phyloP scores from a whole-genome alignment of 768 basidiomycete species.

The Termitomyces sp. region DNA sequence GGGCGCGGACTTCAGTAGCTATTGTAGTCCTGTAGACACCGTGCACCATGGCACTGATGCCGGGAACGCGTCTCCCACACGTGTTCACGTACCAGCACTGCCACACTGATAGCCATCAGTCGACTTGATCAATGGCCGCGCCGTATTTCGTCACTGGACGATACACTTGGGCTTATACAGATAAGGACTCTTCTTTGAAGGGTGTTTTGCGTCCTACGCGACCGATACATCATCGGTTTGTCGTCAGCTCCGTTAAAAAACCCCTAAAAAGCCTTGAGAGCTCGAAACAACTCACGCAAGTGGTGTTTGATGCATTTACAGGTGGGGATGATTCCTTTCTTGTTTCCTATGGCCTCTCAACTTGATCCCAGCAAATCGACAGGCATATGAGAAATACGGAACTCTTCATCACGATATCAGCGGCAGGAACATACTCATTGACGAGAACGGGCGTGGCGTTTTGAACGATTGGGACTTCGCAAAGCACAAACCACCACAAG shows the following conservation, averaged over 20 bases:
- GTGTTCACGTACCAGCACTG: neutral
- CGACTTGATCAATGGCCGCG: no score
- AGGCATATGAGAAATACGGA: neutral
- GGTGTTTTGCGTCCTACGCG: neutral
- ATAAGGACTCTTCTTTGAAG: no score
- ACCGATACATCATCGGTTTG: neutral
- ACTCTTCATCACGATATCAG: neutral
- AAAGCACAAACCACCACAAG: no score
- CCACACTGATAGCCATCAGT: neutral
- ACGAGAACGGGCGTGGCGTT: no score
- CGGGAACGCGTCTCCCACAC: neutral
- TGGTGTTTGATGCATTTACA: neutral
- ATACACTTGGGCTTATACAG: no score
- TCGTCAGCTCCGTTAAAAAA: no score
- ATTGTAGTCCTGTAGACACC: no score
- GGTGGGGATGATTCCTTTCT: neutral
- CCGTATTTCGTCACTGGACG: no score
- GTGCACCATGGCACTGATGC: neutral
- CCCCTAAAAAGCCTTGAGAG: neutral
- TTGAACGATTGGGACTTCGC: no score
- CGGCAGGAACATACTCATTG: neutral
- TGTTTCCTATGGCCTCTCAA: neutral
- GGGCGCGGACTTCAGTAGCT: slow-evolving; percentile 22
- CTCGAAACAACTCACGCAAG: neutral
- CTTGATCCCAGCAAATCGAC: neutral